Percentiles rank a stretch among this genome's conserved stretches.
These are phyloP conservation scores for Phytophthora cryptogea DNA, from an alignment of 352 stramenopile species.

Conservation along the genomic window DNA sequence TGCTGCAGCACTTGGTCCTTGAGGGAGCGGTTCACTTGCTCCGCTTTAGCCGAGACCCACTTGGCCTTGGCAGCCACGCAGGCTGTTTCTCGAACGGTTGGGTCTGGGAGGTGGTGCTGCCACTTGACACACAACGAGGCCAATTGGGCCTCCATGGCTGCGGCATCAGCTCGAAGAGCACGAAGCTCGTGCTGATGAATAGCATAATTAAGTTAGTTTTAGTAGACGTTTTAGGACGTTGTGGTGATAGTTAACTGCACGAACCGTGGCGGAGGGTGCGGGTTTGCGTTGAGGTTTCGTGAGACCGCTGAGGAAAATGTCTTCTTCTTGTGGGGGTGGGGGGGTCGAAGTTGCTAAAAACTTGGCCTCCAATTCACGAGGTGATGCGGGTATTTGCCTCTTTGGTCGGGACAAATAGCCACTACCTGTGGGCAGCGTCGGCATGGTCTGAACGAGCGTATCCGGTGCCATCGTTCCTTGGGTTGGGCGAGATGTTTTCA, in stretches of 20 bases:
- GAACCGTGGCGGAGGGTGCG: constrained; percentile 43
- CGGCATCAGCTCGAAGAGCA: constrained; percentile 47
- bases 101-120: constrained; percentile 41
- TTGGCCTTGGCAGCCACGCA: constrained; percentile 58
- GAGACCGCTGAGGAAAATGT: constrained; percentile 40
- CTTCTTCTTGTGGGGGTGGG: constrained; percentile 15
- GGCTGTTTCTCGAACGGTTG: constrained; percentile 35
- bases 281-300: constrained; percentile 40
- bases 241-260: not conserved
- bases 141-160: constrained; percentile 47
- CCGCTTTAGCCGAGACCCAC: constrained; percentile 52
- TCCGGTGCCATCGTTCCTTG: constrained; percentile 17
- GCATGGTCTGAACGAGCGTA: constrained; percentile 26
- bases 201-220: not conserved
- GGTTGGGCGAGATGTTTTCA: not conserved
- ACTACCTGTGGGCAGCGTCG: constrained; percentile 4
- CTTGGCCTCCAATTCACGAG: constrained; percentile 13
- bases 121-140: constrained; percentile 49
- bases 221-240: too few relatives aligned
- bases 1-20: constrained; percentile 66
- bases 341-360: not conserved
- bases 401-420: constrained; percentile 1
- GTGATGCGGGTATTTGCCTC: not conserved
- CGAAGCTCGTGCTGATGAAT: constrained; percentile 55
- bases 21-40: constrained; percentile 54